These are phyloP conservation scores for Gossypium herbaceum DNA, from an alignment of 345 rosid genomes.

Conservation along the genomic window DNA sequence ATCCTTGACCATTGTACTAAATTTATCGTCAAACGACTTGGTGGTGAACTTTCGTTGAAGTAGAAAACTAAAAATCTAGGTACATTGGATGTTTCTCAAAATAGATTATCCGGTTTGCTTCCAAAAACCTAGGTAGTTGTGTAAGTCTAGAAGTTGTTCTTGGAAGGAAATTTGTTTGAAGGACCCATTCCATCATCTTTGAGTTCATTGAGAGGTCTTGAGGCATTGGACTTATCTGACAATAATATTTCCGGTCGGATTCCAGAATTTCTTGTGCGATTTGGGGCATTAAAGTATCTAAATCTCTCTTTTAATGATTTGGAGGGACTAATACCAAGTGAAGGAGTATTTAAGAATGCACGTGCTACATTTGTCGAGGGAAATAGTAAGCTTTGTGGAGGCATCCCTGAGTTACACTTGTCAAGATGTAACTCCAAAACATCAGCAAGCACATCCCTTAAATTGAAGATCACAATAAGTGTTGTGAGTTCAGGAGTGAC, in stretches of 20 bases:
- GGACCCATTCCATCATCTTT: constrained; percentile 3
- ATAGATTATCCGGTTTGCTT: neutral
- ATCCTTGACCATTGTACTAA: no score
- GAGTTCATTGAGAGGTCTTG: neutral
- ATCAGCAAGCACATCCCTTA: neutral
- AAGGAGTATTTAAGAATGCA: constrained; percentile 23
- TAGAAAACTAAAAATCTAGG: neutral
- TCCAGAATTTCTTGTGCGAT: constrained; percentile 1
- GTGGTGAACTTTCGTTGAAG: neutral
- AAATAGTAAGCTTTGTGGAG: constrained; percentile 23
- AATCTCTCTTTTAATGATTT: constrained; percentile 27
- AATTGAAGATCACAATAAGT: constrained; percentile 10
- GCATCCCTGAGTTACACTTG: constrained; percentile 8
- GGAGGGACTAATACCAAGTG: constrained; percentile 19
- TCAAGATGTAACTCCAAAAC: constrained; percentile 14
- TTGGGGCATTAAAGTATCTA: constrained; percentile 4
- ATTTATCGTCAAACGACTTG: no score
- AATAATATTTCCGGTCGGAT: constrained; percentile 17
- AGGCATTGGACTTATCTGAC: neutral
- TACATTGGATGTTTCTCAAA: neutral
- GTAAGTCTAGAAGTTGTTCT: neutral
- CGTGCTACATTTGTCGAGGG: constrained; percentile 17
- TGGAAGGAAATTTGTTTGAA: neutral
- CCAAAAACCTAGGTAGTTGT: constrained; percentile 7
- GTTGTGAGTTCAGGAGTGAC: neutral